Base-by-base conservation (phyloP, 2,329 filamentous ascomycete genomes). In the Ustilaginoidea virens region DNA sequence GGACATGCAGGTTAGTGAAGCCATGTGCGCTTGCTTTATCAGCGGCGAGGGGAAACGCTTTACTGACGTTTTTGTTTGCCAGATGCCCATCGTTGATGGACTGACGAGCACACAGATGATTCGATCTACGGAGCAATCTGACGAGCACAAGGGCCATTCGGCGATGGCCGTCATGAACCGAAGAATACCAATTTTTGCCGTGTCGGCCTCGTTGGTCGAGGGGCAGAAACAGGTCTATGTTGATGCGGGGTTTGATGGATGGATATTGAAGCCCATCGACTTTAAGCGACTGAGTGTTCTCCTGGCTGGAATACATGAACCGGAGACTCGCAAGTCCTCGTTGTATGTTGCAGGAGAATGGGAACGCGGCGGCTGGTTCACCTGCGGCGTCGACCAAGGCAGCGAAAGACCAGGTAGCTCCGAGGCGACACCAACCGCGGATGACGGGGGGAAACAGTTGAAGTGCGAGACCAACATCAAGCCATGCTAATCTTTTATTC, bases 41-140 rank as follows among this genome's bases (percentile, higher is more conserved):
- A n/a, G n/a, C n/a, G n/a, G n/a, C n/a, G n/a, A n/a, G n/a, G n/a
- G n/a, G n/a, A n/a, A n/a, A n/a, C n/a, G n/a, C n/a, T n/a, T n/a
- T n/a, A n/a, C n/a, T n/a, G n/a, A n/a, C n/a, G n/a, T n/a, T n/a
- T n/a, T n/a, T 13, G 9, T 5, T 7, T 14, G 7, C 7, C n/a
- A 92, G 82, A 92, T 93, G 85, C 83, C 85, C 12, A 90, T 92
- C 18, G 79, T 92, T 4, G 82, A 92, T 45, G 85, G 85, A 10
- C 63, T 86, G 16, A 73, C 67, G 3, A 83, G 82, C 11, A 80
- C 83, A 0, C 85, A 82, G 50, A 78, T 83, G 66, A 92, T 92
- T 36, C 66, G 85, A 16, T 72, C 71, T 0, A 74, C 66, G 30
- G 83, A 92, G 46, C 66, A 67, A 57, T 49, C 61, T 26, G 26